Evolutionary conservation across 108 stramenopile genomes (phyloP).

Genomic region (Halocafeteria seosinensis): DNA sequence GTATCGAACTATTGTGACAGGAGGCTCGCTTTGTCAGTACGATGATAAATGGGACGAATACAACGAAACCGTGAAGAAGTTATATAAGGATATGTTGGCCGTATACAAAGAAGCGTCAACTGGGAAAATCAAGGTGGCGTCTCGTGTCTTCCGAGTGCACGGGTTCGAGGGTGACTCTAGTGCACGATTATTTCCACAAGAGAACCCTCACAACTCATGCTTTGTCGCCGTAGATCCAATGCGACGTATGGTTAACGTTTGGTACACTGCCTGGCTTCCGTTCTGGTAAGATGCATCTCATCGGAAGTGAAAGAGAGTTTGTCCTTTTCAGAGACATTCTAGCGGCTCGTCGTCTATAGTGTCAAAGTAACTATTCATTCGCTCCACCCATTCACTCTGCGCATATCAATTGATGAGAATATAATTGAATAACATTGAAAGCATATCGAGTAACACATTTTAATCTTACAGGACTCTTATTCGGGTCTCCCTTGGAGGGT

Average conservation of each 20-base stretch:
- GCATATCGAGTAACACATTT: no score
- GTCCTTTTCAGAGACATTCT: no score
- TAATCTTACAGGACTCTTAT: no score
- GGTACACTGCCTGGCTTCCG: not conserved
- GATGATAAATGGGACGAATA: not conserved
- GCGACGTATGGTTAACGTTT: not conserved
- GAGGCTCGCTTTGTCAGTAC: not conserved
- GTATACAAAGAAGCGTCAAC: not conserved
- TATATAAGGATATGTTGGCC: not conserved
- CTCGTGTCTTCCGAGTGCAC: not conserved
- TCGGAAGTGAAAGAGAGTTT: no score
- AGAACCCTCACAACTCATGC: not conserved
- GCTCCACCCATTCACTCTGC: no score
- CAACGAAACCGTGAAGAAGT: not conserved
- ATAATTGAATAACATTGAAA: no score
- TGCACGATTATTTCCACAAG: not conserved
- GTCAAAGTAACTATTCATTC: no score
- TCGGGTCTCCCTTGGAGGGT: no score
- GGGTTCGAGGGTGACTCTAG: not conserved
- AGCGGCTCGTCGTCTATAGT: no score
- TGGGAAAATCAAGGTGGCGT: not conserved
- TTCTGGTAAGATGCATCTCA: no score
- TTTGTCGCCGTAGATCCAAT: not conserved
- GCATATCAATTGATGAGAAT: no score
- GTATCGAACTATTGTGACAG: not conserved